phyloP scores from a whole-genome alignment of 140 eudicot species.

The Stevia rebaudiana region DNA sequence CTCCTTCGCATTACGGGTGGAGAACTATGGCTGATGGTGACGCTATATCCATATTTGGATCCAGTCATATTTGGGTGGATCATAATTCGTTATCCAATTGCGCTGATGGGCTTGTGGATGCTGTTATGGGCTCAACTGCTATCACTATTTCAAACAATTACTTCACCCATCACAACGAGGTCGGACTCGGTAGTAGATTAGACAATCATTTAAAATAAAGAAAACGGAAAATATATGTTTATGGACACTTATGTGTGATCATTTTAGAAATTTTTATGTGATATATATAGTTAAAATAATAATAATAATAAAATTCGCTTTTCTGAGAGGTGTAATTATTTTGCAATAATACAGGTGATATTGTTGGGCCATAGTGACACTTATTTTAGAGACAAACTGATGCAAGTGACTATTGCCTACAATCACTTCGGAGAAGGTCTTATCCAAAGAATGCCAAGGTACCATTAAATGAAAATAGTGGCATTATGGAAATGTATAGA shows the following conservation, averaged over 20 bases:
- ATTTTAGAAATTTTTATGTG: not conserved
- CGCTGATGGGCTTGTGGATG: slow-evolving; percentile 87
- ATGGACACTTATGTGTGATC: too few species aligned
- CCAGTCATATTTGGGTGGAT: slow-evolving; percentile 77
- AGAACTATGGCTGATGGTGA: slow-evolving; percentile 89
- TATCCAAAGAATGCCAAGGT: slow-evolving; percentile 80
- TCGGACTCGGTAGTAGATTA: too few species aligned
- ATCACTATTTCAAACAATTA: slow-evolving; percentile 73
- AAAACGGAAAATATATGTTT: too few species aligned
- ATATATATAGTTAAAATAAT: not conserved
- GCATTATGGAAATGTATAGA: not conserved
- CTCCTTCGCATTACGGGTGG: slow-evolving; percentile 74
- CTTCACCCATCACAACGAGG: slow-evolving; percentile 83
- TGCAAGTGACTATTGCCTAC: slow-evolving; percentile 85
- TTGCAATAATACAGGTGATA: slow-evolving; percentile 49
- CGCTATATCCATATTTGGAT: slow-evolving; percentile 65
- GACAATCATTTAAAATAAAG: too few species aligned
- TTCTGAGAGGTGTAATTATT: not conserved
- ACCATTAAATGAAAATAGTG: not conserved
- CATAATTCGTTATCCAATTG: slow-evolving; percentile 75
- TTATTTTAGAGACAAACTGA: slow-evolving; percentile 60
- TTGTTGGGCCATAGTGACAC: slow-evolving; percentile 79
- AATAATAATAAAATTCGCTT: not conserved
- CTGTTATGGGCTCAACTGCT: slow-evolving; percentile 91
- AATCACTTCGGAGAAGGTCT: slow-evolving; percentile 75